These are phyloP conservation scores for Davidsoniella virescens DNA, from an alignment of 2,329 filamentous ascomycete genomes.

Conservation along the genomic window DNA sequence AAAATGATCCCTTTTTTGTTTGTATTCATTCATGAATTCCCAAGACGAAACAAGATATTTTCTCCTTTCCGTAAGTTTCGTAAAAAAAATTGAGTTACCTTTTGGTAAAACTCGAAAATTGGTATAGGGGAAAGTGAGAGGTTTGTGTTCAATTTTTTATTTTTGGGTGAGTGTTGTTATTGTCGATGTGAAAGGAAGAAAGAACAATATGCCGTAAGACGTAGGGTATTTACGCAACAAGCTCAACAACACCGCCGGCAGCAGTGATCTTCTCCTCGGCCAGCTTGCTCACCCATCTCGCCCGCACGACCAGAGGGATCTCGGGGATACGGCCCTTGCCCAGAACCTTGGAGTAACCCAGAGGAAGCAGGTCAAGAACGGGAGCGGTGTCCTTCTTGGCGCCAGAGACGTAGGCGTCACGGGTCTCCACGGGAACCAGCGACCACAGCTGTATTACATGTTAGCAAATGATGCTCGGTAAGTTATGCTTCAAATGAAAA, in stretches of 20 bases:
- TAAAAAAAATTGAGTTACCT: background rate
- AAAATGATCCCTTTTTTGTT: background rate
- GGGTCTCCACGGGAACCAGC: slow-evolving; percentile 81
- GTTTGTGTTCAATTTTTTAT: slow-evolving; percentile 13
- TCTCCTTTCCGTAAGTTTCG: slow-evolving; percentile 1
- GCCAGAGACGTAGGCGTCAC: slow-evolving; percentile 76
- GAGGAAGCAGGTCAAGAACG: slow-evolving; percentile 90
- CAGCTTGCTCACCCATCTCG: slow-evolving; percentile 86
- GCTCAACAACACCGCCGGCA: slow-evolving; percentile 87
- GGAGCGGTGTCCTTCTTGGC: slow-evolving; percentile 78
- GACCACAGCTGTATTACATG: slow-evolving; percentile 60
- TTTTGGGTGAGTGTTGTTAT: slow-evolving; percentile 13
- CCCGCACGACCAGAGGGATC: slow-evolving; percentile 85
- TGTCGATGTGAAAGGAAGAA: slow-evolving; percentile 11
- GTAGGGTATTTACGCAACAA: slow-evolving; percentile 53
- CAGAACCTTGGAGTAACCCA: slow-evolving; percentile 97
- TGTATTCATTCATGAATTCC: slow-evolving; percentile 9
- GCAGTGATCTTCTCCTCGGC: slow-evolving; percentile 99
- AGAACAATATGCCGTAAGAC: slow-evolving; percentile 11
- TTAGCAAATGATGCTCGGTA: slow-evolving; percentile 17
- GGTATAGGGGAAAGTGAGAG: slow-evolving; percentile 1
- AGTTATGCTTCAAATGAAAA: background rate
- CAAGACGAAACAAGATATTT: slow-evolving; percentile 4
- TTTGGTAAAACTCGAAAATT: background rate
- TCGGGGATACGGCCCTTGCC: slow-evolving; percentile 94